A percentile compares a stretch with the other conserved stretches of the same genome.
Conservation (phyloP, 306 rosid genomes). For the Citrullus amarus region DNA sequence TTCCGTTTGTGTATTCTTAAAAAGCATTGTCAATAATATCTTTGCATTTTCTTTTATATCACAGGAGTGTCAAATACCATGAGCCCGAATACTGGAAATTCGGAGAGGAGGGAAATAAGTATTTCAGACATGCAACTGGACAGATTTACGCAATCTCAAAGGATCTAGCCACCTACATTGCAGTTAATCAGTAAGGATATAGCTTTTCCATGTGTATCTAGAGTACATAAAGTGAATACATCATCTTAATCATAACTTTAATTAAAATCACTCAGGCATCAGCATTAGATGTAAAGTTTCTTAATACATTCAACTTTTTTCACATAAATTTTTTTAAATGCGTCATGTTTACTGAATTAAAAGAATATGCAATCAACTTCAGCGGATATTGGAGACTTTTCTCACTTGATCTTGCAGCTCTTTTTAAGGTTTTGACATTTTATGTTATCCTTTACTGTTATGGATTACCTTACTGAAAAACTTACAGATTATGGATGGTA, state of each 20-base stretch:
- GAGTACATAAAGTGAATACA: not conserved
- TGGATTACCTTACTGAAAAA: not conserved
- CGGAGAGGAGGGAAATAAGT: conserved; percentile 97
- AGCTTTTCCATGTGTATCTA: not conserved
- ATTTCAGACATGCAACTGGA: conserved; percentile 94
- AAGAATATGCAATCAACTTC: not conserved
- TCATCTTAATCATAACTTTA: not conserved
- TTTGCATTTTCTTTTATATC: not conserved
- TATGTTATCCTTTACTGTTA: not conserved
- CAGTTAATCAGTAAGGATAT: conserved; percentile 67
- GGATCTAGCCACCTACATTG: conserved; percentile 82
- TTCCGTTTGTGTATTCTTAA: not conserved
- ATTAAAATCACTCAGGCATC: not conserved
- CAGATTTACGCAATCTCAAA: conserved; percentile 94
- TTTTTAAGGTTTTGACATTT: not conserved
- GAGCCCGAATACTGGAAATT: conserved; percentile 99
- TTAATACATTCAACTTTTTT: not conserved
- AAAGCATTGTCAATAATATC: not conserved
- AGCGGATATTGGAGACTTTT: not conserved
- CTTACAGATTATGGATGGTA: not conserved
- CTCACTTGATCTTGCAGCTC: not conserved
- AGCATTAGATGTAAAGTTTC: not conserved
- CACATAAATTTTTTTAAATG: not conserved
- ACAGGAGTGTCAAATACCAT: conserved; percentile 80
- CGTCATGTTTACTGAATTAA: not conserved